Conservation (phyloP, 2,329 filamentous ascomycete species). For the Curvularia eragrostidis region DNA sequence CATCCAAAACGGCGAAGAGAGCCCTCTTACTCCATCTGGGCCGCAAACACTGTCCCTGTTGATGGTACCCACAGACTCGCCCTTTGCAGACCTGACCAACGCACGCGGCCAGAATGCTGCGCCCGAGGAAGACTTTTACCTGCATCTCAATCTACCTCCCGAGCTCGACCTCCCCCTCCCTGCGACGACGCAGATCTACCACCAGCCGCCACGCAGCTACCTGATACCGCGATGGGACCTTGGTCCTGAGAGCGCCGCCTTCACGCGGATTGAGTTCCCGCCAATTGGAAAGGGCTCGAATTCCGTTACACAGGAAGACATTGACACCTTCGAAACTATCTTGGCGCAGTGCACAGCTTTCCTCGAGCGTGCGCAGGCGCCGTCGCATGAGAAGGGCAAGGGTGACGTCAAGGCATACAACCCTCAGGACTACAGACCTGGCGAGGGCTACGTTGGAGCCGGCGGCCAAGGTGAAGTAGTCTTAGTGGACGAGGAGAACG, state of each 20-base stretch:
- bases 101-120: conserved; percentile 63
- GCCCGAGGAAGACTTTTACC: conserved; percentile 83
- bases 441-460: conserved; percentile 73
- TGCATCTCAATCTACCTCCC: conserved; percentile 91
- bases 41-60: conserved; percentile 90
- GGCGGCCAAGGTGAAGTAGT: conserved; percentile 75
- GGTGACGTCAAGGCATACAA: conserved; percentile 67
- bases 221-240: conserved; percentile 95
- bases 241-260: conserved; percentile 84
- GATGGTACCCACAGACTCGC: conserved; percentile 91
- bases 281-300: conserved; percentile 67
- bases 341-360: conserved; percentile 98
- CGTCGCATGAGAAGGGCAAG: conserved; percentile 55
- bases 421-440: conserved; percentile 78
- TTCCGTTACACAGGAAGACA: conserved; percentile 81
- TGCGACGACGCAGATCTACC: conserved; percentile 96
- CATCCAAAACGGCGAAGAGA: conserved; percentile 84
- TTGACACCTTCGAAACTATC: conserved; percentile 97
- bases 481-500: conserved; percentile 92
- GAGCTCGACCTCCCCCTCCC: conserved; percentile 93
- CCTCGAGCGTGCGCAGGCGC: conserved; percentile 77
- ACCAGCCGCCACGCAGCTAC: conserved; percentile 91
- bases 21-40: conserved; percentile 80
- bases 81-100: conserved; percentile 64
- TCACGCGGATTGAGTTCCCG: conserved; percentile 93